Evolutionary conservation across 768 basidiomycete genomes (phyloP).

Genomic region (Russula dissimulans): DNA sequence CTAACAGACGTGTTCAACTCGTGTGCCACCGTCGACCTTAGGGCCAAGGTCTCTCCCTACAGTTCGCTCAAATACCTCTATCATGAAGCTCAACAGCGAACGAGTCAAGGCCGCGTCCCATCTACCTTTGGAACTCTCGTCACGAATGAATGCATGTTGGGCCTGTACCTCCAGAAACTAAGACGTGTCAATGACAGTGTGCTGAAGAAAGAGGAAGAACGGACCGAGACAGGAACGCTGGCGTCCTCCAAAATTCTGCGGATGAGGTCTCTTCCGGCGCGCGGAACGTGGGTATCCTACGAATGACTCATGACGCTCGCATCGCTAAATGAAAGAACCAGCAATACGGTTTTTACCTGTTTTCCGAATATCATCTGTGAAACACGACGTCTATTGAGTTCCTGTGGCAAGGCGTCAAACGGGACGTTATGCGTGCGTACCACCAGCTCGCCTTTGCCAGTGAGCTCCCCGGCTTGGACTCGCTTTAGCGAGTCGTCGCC

Average conservation of each 20-base stretch:
- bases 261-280: conserved; percentile 78
- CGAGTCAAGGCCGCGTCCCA: conserved; percentile 92
- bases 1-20: conserved; percentile 68
- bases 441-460: conserved; percentile 73
- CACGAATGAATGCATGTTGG: conserved; percentile 93
- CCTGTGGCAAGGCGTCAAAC: background rate
- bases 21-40: conserved; percentile 33
- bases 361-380: conserved; percentile 85
- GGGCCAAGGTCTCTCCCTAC: conserved; percentile 81
- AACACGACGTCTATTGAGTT: background rate
- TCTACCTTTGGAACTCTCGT: conserved; percentile 84
- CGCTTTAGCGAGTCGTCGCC: conserved; percentile 68
- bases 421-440: conserved; percentile 33
- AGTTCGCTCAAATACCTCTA: conserved; percentile 89
- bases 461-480: conserved; percentile 67
- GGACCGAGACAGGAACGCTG: conserved; percentile 57
- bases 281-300: conserved; percentile 89
- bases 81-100: conserved; percentile 74
- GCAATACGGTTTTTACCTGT: conserved; percentile 40
- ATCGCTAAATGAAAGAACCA: background rate
- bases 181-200: background rate
- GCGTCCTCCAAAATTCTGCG: conserved; percentile 77
- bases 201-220: conserved; percentile 23
- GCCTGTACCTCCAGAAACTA: conserved; percentile 95
- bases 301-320: background rate